Evolutionary conservation across 148 eudicot genomes (phyloP).

Genomic region (Dysphania ambrosioides): DNA sequence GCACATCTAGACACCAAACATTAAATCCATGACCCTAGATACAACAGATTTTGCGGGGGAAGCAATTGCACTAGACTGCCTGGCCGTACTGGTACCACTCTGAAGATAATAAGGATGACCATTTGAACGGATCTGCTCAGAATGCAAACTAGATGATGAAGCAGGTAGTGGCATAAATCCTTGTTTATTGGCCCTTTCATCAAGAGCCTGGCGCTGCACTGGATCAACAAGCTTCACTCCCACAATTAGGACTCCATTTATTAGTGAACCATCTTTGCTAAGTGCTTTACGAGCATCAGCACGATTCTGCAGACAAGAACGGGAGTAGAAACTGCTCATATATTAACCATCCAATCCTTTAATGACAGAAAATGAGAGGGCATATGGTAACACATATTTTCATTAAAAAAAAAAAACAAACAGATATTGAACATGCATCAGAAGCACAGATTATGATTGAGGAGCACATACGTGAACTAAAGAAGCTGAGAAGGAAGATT

Average conservation of each 20-base stretch:
- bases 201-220: conserved; percentile 61
- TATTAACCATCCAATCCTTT: conserved; percentile 1
- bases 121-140: conserved; percentile 41
- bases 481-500: neutral
- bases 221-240: conserved; percentile 92
- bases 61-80: conserved; percentile 72
- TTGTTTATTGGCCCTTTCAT: conserved; percentile 65
- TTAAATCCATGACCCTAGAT: conserved; percentile 73
- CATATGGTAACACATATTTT: neutral
- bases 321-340: neutral
- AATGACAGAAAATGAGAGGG: neutral
- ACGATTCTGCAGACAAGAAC: conserved; percentile 49
- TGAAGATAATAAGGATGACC: conserved; percentile 49
- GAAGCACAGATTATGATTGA: neutral
- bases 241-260: conserved; percentile 77
- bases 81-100: conserved; percentile 49
- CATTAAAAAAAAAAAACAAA: too few species aligned
- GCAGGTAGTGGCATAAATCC: conserved; percentile 77
- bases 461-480: neutral
- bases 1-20: conserved; percentile 70
- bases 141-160: conserved; percentile 37
- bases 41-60: conserved; percentile 75
- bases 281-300: conserved; percentile 90
- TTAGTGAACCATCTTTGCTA: conserved; percentile 75
- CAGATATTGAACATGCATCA: neutral